A percentile compares a stretch with the other conserved stretches of the same genome.
Evolutionary conservation across 2,329 filamentous ascomycete genomes (phyloP).

Genomic region (Fusarium citri): DNA sequence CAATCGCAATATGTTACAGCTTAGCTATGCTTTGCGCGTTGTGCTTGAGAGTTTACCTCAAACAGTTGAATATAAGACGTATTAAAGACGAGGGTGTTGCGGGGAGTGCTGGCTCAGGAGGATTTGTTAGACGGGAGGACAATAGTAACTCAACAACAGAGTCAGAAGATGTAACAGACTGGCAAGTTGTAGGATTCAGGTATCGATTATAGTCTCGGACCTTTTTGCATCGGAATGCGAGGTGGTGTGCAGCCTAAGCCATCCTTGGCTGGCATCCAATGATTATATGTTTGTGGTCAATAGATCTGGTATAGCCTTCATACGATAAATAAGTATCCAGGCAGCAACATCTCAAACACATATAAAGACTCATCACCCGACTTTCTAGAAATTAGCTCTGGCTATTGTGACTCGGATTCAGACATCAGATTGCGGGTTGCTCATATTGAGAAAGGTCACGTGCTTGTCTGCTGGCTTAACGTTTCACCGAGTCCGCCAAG

Average conservation of each 20-base stretch:
- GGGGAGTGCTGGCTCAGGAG: constrained; percentile 57
- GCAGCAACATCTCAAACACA: not conserved
- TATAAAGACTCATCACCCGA: not conserved
- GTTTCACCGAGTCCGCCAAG: constrained; percentile 30
- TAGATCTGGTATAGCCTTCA: not conserved
- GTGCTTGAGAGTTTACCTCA: constrained; percentile 60
- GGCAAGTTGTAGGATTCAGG: constrained; percentile 68
- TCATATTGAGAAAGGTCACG: constrained; percentile 17
- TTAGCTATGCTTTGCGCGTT: constrained; percentile 60
- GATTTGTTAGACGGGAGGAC: constrained; percentile 50
- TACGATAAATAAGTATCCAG: not conserved
- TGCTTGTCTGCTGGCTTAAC: constrained; percentile 1
- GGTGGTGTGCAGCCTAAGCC: not conserved
- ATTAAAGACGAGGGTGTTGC: constrained; percentile 57
- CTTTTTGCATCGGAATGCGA: not conserved
- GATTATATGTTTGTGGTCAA: not conserved
- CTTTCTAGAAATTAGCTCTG: not conserved
- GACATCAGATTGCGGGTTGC: not conserved
- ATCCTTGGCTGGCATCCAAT: not conserved
- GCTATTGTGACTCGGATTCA: not conserved
- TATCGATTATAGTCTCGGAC: constrained; percentile 57
- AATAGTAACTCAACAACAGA: constrained; percentile 52
- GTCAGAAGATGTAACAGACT: constrained; percentile 70
- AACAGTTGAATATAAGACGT: constrained; percentile 58
- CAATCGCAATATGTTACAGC: constrained; percentile 68